Conservation (phyloP, 495 filamentous ascomycete genomes). For the Neurospora sp. region DNA sequence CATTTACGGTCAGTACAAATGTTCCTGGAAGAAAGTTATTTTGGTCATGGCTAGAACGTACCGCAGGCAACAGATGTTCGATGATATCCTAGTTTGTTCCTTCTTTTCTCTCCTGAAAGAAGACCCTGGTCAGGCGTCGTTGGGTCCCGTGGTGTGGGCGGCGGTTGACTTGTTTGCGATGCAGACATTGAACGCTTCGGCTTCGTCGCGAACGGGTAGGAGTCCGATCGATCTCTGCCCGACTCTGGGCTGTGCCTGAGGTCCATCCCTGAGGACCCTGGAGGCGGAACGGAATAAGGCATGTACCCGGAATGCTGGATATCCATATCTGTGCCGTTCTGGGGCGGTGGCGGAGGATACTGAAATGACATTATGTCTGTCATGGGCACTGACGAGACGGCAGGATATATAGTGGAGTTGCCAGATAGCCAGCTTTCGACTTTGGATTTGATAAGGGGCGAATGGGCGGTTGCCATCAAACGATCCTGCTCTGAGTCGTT, state of each 20-base stretch:
- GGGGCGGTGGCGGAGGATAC: conserved; percentile 37
- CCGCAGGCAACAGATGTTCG: conserved; percentile 95
- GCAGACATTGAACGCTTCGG: conserved; percentile 52
- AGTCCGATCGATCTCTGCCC: conserved; percentile 26
- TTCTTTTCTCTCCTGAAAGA: conserved; percentile 67
- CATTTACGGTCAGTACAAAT: conserved; percentile 7
- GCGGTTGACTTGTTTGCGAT: conserved; percentile 42
- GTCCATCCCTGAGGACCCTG: conserved; percentile 29
- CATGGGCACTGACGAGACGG: conserved; percentile 27
- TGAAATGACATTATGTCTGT: conserved; percentile 44
- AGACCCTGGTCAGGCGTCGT: conserved; percentile 16
- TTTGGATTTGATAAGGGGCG: conserved; percentile 21
- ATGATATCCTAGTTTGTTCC: conserved; percentile 96
- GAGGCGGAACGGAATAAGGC: conserved; percentile 28
- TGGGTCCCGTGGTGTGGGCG: conserved; percentile 13
- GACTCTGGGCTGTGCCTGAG: conserved; percentile 29
- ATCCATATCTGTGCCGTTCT: conserved; percentile 35
- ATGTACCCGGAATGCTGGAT: conserved; percentile 31
- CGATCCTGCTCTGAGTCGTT: conserved; percentile 11
- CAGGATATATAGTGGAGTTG: conserved; percentile 23
- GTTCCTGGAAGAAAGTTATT: not conserved
- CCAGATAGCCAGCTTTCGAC: conserved; percentile 21
- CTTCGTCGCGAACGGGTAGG: conserved; percentile 30
- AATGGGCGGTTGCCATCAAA: conserved; percentile 28
- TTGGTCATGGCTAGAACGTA: conserved; percentile 42